Percentiles rank a stretch among this genome's conserved stretches.
These are phyloP conservation scores for Zopfia rhizophila DNA, from an alignment of 2,329 filamentous ascomycete genomes.

Conservation along the genomic window DNA sequence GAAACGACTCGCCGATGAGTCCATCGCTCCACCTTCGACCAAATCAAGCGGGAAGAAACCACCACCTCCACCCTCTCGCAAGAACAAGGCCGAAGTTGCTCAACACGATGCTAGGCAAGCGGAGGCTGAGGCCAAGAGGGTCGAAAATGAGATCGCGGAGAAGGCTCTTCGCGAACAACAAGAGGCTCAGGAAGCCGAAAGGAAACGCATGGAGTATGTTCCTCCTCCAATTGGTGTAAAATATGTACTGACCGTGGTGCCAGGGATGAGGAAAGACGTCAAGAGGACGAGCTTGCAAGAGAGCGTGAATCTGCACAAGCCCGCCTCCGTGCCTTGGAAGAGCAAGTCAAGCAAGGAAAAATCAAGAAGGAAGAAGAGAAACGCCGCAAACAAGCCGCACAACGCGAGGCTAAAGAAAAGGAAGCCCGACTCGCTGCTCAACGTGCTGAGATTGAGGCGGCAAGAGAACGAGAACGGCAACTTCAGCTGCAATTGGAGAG, in stretches of 20 bases:
- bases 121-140: conserved; percentile 68
- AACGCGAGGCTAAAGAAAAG: conserved; percentile 87
- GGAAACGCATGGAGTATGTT: conserved; percentile 84
- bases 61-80: conserved; percentile 77
- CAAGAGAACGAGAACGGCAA: conserved; percentile 88
- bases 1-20: conserved; percentile 82
- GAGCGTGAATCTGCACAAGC: conserved; percentile 85
- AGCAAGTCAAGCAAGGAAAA: conserved; percentile 93
- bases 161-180: conserved; percentile 74
- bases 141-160: conserved; percentile 65
- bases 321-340: conserved; percentile 87
- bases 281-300: conserved; percentile 82
- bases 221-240: background rate
- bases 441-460: conserved; percentile 90
- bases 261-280: conserved; percentile 77
- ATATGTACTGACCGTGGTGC: conserved; percentile 40
- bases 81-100: conserved; percentile 67
- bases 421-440: conserved; percentile 85
- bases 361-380: conserved; percentile 97
- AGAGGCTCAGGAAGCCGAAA: conserved; percentile 78
- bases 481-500: conserved; percentile 87
- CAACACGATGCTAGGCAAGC: conserved; percentile 67
- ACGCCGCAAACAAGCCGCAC: conserved; percentile 86
- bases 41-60: conserved; percentile 62
- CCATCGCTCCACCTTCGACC: conserved; percentile 67